Conservation (phyloP, 768 basidiomycete genomes). For the Gloeophyllum trabeum region DNA sequence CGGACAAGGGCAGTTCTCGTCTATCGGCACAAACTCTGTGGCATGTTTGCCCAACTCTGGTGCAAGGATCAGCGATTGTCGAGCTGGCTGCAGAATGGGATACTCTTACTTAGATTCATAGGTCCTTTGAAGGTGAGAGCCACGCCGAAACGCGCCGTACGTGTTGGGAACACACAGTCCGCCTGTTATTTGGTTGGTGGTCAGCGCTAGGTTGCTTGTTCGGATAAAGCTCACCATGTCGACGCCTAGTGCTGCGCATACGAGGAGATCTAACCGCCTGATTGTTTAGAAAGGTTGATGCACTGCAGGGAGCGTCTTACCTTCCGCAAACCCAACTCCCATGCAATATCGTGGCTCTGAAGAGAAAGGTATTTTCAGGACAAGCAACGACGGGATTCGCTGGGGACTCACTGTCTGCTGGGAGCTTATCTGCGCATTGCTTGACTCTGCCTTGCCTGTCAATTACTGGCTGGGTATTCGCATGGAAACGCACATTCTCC, state of each 20-base stretch:
- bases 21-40: constrained; percentile 61
- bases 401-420: constrained; percentile 53
- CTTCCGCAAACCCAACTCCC: constrained; percentile 91
- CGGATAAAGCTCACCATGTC: constrained; percentile 57
- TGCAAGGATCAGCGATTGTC: neutral
- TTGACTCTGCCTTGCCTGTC: constrained; percentile 43
- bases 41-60: constrained; percentile 62
- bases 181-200: constrained; percentile 33
- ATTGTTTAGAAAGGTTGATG: neutral
- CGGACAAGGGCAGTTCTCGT: constrained; percentile 74
- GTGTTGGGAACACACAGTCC: constrained; percentile 89
- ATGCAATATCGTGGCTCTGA: constrained; percentile 84
- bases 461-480: constrained; percentile 6
- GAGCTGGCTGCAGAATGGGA: neutral
- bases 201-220: neutral
- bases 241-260: constrained; percentile 85
- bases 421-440: constrained; percentile 71
- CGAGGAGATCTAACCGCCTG: constrained; percentile 54
- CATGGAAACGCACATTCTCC: constrained; percentile 56
- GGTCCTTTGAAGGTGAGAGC: constrained; percentile 77
- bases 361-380: constrained; percentile 7
- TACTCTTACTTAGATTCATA: constrained; percentile 63
- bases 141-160: constrained; percentile 86
- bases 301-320: constrained; percentile 21
- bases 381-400: neutral